Conservation (phyloP, 495 filamentous ascomycete species). For the Aspergillus sclerotiicarbonarius region DNA sequence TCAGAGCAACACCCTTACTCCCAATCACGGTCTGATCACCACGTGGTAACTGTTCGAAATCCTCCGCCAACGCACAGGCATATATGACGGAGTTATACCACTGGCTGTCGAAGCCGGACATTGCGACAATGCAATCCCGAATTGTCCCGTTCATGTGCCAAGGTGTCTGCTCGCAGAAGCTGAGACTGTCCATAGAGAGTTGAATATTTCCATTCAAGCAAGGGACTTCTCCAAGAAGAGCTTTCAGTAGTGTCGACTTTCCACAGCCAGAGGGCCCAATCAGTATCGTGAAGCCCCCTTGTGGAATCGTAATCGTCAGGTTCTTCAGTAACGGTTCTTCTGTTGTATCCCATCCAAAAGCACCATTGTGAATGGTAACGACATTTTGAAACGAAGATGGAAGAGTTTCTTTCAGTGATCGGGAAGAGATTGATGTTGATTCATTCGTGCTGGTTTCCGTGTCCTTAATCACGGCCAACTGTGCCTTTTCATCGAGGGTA, state of each 20-base stretch:
- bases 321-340: constrained; percentile 43
- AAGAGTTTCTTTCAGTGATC: constrained; percentile 25
- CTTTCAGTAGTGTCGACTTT: constrained; percentile 58
- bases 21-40: constrained; percentile 61
- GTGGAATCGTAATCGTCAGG: constrained; percentile 39
- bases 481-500: constrained; percentile 24
- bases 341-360: constrained; percentile 50
- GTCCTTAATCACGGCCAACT: constrained; percentile 20
- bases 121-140: constrained; percentile 55
- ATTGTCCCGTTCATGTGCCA: constrained; percentile 61
- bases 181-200: constrained; percentile 38
- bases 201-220: constrained; percentile 39
- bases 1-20: constrained; percentile 61
- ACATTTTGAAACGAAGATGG: constrained; percentile 18
- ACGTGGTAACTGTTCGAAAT: constrained; percentile 52
- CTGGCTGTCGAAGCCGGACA: constrained; percentile 50
- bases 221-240: constrained; percentile 56
- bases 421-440: constrained; percentile 25
- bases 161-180: constrained; percentile 52
- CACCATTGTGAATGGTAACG: constrained; percentile 44
- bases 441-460: constrained; percentile 22
- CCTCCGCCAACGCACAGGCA: constrained; percentile 60
- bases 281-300: constrained; percentile 47
- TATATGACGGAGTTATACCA: constrained; percentile 63
- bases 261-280: constrained; percentile 61